Base-by-base conservation (phyloP, 2,329 filamentous ascomycete species). In the Calonectria fujianensis region DNA sequence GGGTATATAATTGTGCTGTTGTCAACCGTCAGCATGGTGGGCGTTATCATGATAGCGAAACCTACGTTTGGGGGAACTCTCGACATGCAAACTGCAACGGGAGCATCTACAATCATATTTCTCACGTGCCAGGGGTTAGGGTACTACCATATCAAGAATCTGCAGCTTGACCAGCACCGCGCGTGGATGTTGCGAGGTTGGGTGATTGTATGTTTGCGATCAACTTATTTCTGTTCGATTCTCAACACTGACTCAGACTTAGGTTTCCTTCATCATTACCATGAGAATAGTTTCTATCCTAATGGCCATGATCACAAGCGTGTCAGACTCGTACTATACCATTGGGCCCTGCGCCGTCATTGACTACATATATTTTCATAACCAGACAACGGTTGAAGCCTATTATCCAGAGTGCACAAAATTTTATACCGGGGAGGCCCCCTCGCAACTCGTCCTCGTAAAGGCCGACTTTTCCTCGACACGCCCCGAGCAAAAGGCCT, bases 111-210 rank as follows among this genome's bases (percentile, higher is more conserved):
- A 1, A 84, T 90, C 37, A 79, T 87, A 11, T 89, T 90, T 2
- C 81, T 88, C 0, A 76, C 81, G 1, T 85, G 86, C 13, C 81
- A 90, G 31, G 74, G 80, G 0, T 74, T 92, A 54, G 89, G 90
- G 1, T 88, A 87, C 39, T 84, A 89, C 80, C 92, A 92, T 75
- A 88, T 93, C 81, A 92, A 90, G 80, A 84, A 85, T 2, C 82
- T 93, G 2, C 91, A 93, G 79, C 90, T 94, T 64, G 90, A 93
- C 39, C 88, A 93, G 78, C 91, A 93, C 74, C 87, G 91, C 1
- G 90, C 90, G 3, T 93, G 91, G 91, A 93, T 93, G 91, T 78
- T 93, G 37, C 82, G 91, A 29, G 86, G 88, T 10, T 89, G 88
- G 88, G 83, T 88, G 50, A 88, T 88, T 75, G 85, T 88, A 41